phyloP scores from a whole-genome alignment of 306 rosid genomes.

The Rubus parviflorus region DNA sequence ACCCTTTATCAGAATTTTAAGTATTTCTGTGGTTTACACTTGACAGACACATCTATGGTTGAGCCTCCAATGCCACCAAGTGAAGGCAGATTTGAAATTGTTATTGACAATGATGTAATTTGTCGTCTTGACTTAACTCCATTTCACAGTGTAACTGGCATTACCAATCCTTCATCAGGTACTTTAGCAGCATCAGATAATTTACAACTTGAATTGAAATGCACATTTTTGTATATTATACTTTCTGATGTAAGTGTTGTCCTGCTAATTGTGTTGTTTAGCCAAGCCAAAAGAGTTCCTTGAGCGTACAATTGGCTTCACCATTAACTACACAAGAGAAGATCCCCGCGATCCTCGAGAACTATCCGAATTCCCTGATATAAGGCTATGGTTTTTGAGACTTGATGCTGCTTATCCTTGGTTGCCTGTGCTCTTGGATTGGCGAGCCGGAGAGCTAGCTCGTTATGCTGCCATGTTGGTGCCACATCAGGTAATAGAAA shows the following conservation, averaged over 20 bases:
- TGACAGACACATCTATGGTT: constrained; percentile 53
- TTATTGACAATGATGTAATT: constrained; percentile 56
- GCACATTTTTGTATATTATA: background rate
- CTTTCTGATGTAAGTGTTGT: constrained; percentile 17
- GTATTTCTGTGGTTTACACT: background rate
- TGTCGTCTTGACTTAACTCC: constrained; percentile 64
- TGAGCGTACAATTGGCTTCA: constrained; percentile 77
- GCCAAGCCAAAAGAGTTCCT: constrained; percentile 73
- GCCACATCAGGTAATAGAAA: constrained; percentile 80
- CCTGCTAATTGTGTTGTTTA: constrained; percentile 29
- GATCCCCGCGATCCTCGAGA: constrained; percentile 77
- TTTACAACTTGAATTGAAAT: background rate
- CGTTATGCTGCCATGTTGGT: constrained; percentile 94
- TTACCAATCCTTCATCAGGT: constrained; percentile 70
- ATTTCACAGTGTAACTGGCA: constrained; percentile 77
- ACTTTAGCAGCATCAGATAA: background rate
- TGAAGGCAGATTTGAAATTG: constrained; percentile 73
- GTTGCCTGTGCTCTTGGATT: constrained; percentile 82
- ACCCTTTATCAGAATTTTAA: background rate
- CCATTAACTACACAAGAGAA: constrained; percentile 68
- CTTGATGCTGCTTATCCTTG: constrained; percentile 91
- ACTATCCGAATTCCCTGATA: constrained; percentile 75
- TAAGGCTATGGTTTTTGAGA: constrained; percentile 92
- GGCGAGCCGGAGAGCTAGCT: constrained; percentile 96
- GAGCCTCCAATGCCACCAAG: constrained; percentile 83